phyloP scores from a whole-genome alignment of 179 eudicot genomes.

The Silene vulgaris region DNA sequence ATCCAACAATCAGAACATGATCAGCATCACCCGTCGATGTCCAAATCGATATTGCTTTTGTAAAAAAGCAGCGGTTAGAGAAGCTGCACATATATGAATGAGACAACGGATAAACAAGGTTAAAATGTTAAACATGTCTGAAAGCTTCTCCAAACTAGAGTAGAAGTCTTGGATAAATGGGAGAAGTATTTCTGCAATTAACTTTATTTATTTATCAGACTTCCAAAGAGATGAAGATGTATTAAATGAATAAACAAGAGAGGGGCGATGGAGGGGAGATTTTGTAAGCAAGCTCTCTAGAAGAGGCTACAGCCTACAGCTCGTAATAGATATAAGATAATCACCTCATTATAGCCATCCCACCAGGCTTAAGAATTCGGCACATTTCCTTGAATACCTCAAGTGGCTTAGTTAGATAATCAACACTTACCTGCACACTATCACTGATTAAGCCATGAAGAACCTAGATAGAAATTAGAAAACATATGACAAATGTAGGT shows the following conservation, averaged over 20 bases:
- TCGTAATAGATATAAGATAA: neutral
- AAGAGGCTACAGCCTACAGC: neutral
- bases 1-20: conserved; percentile 83
- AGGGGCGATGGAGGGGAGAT: neutral
- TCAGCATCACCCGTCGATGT: conserved; percentile 91
- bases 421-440: conserved; percentile 78
- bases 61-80: conserved; percentile 91
- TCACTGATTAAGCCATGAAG: conserved; percentile 11
- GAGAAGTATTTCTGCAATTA: neutral
- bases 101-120: neutral
- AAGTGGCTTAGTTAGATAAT: conserved; percentile 82
- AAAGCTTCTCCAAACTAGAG: neutral
- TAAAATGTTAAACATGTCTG: neutral
- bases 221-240: neutral
- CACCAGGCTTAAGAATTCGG: conserved; percentile 81
- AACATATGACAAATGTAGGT: too few species aligned
- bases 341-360: conserved; percentile 89
- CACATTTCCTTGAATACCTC: conserved; percentile 90
- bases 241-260: neutral
- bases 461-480: too few species aligned
- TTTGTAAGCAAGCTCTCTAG: conserved; percentile 1
- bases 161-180: neutral
- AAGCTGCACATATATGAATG: conserved; percentile 43
- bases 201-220: neutral
- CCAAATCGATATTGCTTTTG: conserved; percentile 98